phyloP scores from a whole-genome alignment of 495 filamentous ascomycete species.

The Arthonia radiata region DNA sequence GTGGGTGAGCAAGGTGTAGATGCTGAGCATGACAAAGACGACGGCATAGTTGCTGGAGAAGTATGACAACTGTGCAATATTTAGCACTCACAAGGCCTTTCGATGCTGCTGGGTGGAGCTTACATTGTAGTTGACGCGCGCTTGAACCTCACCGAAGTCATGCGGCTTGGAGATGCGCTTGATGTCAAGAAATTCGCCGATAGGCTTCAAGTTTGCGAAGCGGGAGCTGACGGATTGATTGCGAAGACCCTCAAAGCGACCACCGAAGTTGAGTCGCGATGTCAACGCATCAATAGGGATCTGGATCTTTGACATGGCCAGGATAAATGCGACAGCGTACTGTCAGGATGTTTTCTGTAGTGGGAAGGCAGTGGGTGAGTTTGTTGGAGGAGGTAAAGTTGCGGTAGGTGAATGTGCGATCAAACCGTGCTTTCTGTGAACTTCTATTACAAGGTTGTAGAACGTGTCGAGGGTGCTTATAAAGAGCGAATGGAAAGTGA shows the following conservation, averaged over 20 bases:
- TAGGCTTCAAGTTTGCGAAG: conserved; percentile 76
- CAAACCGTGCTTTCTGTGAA: no score
- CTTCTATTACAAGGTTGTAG: no score
- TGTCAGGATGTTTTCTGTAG: no score
- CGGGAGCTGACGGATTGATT: conserved; percentile 49
- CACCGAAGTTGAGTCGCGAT: conserved; percentile 60
- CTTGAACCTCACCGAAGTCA: conserved; percentile 78
- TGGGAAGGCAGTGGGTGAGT: no score
- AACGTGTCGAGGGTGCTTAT: no score
- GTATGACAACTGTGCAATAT: no score
- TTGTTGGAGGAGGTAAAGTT: no score
- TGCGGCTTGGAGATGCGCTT: conserved; percentile 84
- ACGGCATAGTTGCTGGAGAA: conserved; percentile 97
- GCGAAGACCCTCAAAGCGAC: conserved; percentile 54
- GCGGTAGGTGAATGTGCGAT: no score
- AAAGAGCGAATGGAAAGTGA: no score
- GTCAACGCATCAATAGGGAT: conserved; percentile 81
- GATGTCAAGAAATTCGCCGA: conserved; percentile 85
- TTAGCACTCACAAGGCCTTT: no score
- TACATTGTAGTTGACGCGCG: conserved; percentile 90
- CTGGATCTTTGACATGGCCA: conserved; percentile 80
- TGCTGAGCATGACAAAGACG: conserved; percentile 78
- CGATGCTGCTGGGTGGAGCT: no score
- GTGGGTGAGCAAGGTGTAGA: conserved; percentile 87
- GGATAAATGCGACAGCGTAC: no score